Conservation (phyloP, 148 eudicot species). For the Nepenthes gracilis region DNA sequence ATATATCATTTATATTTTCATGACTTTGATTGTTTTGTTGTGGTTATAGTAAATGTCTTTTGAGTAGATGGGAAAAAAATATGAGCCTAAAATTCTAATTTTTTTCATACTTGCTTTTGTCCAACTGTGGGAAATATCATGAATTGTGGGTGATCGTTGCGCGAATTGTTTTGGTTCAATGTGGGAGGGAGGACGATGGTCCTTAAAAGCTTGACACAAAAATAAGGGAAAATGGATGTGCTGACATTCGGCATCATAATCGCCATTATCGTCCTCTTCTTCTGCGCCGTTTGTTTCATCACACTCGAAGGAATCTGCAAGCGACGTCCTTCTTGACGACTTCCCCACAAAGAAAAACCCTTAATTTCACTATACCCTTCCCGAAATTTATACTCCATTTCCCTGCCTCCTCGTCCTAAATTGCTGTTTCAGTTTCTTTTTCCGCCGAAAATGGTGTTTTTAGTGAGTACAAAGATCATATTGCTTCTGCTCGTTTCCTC, state of each 20-base stretch:
- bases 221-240: slow-evolving; percentile 36
- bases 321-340: slow-evolving; percentile 17
- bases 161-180: too few species aligned
- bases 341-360: not conserved
- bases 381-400: not conserved
- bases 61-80: too few species aligned
- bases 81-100: too few species aligned
- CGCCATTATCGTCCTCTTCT: slow-evolving; percentile 57
- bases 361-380: too few species aligned
- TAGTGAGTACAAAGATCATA: not conserved
- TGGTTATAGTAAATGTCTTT: too few species aligned
- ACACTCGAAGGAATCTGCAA: slow-evolving; percentile 72
- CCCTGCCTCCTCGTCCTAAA: not conserved
- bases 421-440: not conserved
- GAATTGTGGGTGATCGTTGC: too few species aligned
- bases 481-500: slow-evolving; percentile 1
- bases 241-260: slow-evolving; percentile 66
- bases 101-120: too few species aligned
- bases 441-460: slow-evolving; percentile 18
- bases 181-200: too few species aligned
- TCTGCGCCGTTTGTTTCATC: slow-evolving; percentile 55
- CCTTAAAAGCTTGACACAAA: too few species aligned
- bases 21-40: too few species aligned
- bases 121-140: too few species aligned
- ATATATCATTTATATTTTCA: too few species aligned